Conservation (phyloP, 2,329 filamentous ascomycete genomes). For the Aspergillus aculeatus region DNA sequence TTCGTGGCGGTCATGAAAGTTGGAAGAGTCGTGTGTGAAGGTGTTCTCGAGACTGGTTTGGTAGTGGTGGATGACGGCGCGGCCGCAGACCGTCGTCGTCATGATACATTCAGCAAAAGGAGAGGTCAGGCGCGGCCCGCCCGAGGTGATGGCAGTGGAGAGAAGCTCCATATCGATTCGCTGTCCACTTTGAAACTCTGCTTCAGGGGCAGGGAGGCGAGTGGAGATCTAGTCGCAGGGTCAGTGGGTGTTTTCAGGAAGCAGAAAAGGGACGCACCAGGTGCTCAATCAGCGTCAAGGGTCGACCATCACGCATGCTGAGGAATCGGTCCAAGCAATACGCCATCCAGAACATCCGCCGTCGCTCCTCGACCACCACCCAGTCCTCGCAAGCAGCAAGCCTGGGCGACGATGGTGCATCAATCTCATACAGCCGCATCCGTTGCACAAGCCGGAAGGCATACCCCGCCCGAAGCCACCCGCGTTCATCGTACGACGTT, state of each 20-base stretch:
- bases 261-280: conserved; percentile 2
- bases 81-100: not conserved
- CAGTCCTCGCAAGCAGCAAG: conserved; percentile 6
- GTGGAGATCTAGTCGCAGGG: not conserved
- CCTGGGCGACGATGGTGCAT: conserved; percentile 10
- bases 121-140: not conserved
- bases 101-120: conserved; percentile 29
- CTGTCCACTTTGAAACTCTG: conserved; percentile 2
- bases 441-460: conserved; percentile 33
- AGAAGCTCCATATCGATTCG: not conserved
- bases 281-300: conserved; percentile 31
- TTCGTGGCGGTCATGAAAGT: conserved; percentile 1
- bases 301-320: conserved; percentile 27
- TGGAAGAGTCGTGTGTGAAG: not conserved
- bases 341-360: conserved; percentile 40
- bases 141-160: not conserved
- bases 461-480: conserved; percentile 32
- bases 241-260: not conserved
- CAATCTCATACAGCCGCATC: conserved; percentile 30
- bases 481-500: conserved; percentile 22
- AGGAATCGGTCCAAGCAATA: conserved; percentile 37
- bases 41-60: too few species aligned
- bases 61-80: too few species aligned
- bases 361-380: conserved; percentile 27
- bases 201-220: conserved; percentile 1